These are phyloP conservation scores for Draba incana DNA, from an alignment of 345 rosid species.

Conservation along the genomic window DNA sequence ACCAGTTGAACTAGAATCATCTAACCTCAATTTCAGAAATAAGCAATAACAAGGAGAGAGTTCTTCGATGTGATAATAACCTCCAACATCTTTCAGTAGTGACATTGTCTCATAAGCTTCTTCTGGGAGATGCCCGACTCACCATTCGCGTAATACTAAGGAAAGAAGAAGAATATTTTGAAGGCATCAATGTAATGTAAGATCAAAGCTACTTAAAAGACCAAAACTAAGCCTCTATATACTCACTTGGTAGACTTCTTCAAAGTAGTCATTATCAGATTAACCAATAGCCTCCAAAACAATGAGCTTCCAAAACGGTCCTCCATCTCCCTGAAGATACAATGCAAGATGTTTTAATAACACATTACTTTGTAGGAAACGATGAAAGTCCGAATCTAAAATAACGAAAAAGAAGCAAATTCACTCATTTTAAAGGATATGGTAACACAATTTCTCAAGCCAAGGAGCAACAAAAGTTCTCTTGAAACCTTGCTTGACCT, in stretches of 20 bases:
- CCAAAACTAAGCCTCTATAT: not conserved
- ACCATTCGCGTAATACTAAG: constrained; percentile 78
- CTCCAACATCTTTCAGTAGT: constrained; percentile 82
- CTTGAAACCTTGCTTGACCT: constrained; percentile 80
- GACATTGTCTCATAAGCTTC: constrained; percentile 67
- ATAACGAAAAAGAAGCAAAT: constrained; percentile 7
- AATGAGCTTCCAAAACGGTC: constrained; percentile 80
- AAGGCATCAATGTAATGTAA: constrained; percentile 1
- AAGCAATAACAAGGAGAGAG: constrained; percentile 32
- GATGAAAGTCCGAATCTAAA: not conserved
- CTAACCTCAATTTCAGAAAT: constrained; percentile 37
- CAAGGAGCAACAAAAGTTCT: constrained; percentile 81
- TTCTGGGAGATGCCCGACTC: constrained; percentile 85
- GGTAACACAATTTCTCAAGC: constrained; percentile 84
- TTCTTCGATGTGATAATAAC: constrained; percentile 42
- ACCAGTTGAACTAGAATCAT: constrained; percentile 75
- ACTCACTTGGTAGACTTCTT: constrained; percentile 81
- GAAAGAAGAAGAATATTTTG: not conserved
- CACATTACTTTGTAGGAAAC: not conserved
- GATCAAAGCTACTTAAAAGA: not conserved
- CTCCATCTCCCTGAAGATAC: constrained; percentile 76
- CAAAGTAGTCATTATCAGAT: constrained; percentile 67
- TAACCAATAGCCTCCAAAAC: constrained; percentile 90
- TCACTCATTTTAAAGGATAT: constrained; percentile 47
- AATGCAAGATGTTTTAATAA: constrained; percentile 1